Percentiles rank a stretch among this genome's conserved stretches.
Evolutionary conservation across 2,329 filamentous ascomycete species (phyloP).

Genomic region (Aureobasidium leucospermi): DNA sequence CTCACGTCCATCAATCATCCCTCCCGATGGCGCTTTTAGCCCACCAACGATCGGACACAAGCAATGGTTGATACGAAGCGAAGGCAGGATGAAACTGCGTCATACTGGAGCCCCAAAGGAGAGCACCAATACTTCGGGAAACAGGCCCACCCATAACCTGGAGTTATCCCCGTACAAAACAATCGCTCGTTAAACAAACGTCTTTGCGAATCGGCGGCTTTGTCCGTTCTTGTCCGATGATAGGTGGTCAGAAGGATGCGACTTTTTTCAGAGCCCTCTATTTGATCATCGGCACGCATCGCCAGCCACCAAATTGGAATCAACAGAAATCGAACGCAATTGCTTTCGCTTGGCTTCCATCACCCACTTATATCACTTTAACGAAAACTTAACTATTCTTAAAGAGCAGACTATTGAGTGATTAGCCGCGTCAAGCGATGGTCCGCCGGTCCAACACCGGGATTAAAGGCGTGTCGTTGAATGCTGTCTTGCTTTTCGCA

Average conservation of each 20-base stretch:
- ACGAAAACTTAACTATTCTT: conserved; percentile 8
- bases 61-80: neutral
- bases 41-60: neutral
- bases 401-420: conserved; percentile 6
- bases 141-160: neutral
- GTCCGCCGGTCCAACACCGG: conserved; percentile 8
- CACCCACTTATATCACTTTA: conserved; percentile 8
- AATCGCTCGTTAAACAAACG: neutral
- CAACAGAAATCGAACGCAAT: neutral
- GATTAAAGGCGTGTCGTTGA: neutral
- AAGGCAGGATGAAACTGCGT: neutral
- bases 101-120: neutral
- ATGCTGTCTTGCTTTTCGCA: neutral
- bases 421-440: conserved; percentile 8
- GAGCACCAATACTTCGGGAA: neutral
- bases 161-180: neutral
- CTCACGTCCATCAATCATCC: neutral
- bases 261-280: neutral
- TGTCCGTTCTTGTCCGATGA: neutral
- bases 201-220: neutral
- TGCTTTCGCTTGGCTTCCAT: conserved; percentile 10
- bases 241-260: neutral
- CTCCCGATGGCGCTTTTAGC: neutral
- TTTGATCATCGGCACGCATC: neutral
- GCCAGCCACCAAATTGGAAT: conserved; percentile 12